Base-by-base conservation (phyloP, 2,329 filamentous ascomycete species). In the Ophidiomyces ophidiicola region DNA sequence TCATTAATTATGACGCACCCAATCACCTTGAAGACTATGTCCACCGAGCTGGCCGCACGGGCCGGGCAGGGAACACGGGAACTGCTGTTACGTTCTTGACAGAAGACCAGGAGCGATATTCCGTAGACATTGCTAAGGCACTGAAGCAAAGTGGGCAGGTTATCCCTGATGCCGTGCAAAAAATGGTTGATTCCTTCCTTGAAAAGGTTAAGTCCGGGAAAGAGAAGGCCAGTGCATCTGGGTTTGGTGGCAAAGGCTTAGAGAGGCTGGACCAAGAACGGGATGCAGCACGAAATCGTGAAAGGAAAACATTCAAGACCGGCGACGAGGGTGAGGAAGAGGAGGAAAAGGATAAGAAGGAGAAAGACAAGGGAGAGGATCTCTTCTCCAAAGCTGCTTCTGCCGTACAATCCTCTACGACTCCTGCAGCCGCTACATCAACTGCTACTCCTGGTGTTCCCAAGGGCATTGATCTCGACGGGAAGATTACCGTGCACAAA, bases 11-110 rank as follows among this genome's bases (percentile, higher is more conserved):
- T 56, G 87, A 94, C 55, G 83, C 81, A 1, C 88, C 87, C 1
- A 93, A 93, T 53, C 87, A 96, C 62, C 63, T 94, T 45, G 90
- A 98, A 62, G 90, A 96, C 55, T 96, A 96, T 53, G 88, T 96
- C 28, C 90, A 94, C 59, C 80, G 90, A 46, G 85, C 83, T 40
- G 90, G 90, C 33, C 83, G 90, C 51, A 96, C 90, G 5, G 90
- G 90, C 7, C 80, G 90, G 56, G 90, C 90, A 32, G 90, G 90
- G 28, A 93, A 94, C 53, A 94, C 78, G 15, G 90, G 90, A 46
- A 93, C 86, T 26, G 90, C 90, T 0, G 83, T 98, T 36, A 98
- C 90, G 0, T 94, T 96, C 55, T 69, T 98, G 43, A 92, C 85
- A 0, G 80, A 84, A 29, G 83, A 92, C 32, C 87, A 98, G 58